Percentiles rank a stretch among this genome's conserved stretches.
phyloP scores from a whole-genome alignment of 805 yeast species.

The Wickerhamomyces ciferrii region DNA sequence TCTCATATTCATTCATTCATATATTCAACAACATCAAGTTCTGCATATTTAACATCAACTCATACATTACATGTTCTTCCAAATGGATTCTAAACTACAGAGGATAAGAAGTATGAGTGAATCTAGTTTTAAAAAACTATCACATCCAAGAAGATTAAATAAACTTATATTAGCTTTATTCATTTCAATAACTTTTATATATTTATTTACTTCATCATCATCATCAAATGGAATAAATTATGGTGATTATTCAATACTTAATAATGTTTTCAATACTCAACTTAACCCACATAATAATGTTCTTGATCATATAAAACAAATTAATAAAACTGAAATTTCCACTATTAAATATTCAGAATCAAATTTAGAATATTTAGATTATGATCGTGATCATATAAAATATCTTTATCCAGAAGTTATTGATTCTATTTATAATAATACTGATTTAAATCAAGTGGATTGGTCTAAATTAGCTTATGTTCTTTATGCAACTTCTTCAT shows the following conservation, averaged over 20 bases:
- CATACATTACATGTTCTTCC: no score
- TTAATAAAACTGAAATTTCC: background rate
- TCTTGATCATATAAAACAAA: background rate
- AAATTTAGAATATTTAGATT: constrained; percentile 11
- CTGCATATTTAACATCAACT: no score
- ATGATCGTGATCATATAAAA: constrained; percentile 16
- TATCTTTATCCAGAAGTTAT: constrained; percentile 20
- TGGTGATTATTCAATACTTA: background rate
- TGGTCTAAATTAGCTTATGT: constrained; percentile 51
- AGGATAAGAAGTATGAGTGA: background rate
- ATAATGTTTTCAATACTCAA: background rate
- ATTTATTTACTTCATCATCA: background rate
- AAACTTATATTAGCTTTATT: background rate
- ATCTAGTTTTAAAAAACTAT: background rate
- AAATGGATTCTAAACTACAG: background rate
- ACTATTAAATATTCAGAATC: background rate
- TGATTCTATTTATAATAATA: constrained; percentile 10
- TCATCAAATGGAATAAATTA: background rate
- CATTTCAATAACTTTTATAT: background rate
- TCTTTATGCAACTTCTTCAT: constrained; percentile 50
- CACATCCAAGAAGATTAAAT: background rate
- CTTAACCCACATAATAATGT: background rate
- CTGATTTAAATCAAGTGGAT: constrained; percentile 20
- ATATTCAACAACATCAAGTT: no score
- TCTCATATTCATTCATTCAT: no score